phyloP scores from a whole-genome alignment of 2,329 filamentous ascomycete genomes.

The Colletotrichum somersetense region DNA sequence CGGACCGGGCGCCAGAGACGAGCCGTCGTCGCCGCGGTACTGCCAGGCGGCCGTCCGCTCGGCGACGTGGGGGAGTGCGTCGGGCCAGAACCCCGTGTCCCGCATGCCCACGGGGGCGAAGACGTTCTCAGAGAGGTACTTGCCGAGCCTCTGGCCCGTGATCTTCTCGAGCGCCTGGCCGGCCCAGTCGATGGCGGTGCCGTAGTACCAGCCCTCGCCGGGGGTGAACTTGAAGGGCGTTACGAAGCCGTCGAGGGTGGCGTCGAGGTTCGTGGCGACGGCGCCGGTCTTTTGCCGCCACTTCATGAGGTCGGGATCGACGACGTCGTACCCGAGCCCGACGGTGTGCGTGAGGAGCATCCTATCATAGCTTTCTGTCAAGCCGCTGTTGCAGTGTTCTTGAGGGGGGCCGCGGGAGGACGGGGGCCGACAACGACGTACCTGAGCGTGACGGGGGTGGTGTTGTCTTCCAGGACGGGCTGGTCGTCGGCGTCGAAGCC shows the following conservation, averaged over 20 bases:
- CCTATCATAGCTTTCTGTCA: slow-evolving; percentile 40
- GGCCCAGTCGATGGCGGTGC: slow-evolving; percentile 61
- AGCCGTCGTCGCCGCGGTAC: slow-evolving; percentile 43
- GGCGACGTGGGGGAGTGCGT: slow-evolving; percentile 46
- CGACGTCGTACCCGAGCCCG: slow-evolving; percentile 60
- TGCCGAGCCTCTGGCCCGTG: slow-evolving; percentile 52
- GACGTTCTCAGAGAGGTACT: slow-evolving; percentile 54
- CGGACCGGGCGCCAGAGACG: slow-evolving; percentile 43
- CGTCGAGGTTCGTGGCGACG: slow-evolving; percentile 49
- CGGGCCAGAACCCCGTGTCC: slow-evolving; percentile 54
- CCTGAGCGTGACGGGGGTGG: slow-evolving; percentile 55
- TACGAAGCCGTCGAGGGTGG: slow-evolving; percentile 53
- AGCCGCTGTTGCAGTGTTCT: background rate
- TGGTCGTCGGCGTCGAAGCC: slow-evolving; percentile 52
- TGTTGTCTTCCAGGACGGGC: slow-evolving; percentile 55
- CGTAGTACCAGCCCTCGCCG: slow-evolving; percentile 64
- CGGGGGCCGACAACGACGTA: slow-evolving; percentile 32
- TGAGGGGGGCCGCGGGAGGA: too few relatives aligned
- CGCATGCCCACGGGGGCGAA: slow-evolving; percentile 53
- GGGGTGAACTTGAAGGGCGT: slow-evolving; percentile 60
- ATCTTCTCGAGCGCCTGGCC: slow-evolving; percentile 58
- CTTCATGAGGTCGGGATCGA: slow-evolving; percentile 53
- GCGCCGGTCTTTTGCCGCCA: slow-evolving; percentile 58
- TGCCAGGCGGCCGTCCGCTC: slow-evolving; percentile 44
- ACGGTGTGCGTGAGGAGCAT: slow-evolving; percentile 63